These are phyloP conservation scores for Heliosperma pusillum DNA, from an alignment of 148 eudicot species.

Conservation along the genomic window DNA sequence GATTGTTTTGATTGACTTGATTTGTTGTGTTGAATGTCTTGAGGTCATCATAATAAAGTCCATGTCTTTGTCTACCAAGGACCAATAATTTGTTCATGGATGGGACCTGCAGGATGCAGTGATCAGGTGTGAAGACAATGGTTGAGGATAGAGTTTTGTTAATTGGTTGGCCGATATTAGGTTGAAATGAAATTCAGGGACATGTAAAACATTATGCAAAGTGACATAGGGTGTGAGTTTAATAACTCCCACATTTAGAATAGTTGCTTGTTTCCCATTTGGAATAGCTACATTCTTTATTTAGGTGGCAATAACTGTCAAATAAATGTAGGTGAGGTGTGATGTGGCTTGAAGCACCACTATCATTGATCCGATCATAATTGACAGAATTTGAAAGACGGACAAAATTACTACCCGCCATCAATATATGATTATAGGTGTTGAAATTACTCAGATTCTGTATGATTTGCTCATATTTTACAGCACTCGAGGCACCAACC, in stretches of 20 bases:
- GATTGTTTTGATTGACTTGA: too few relatives aligned
- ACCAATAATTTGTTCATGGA: background rate
- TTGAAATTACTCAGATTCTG: background rate
- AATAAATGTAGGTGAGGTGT: background rate
- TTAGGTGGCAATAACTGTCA: background rate
- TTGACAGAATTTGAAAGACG: background rate
- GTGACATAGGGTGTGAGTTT: background rate
- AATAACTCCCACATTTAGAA: background rate
- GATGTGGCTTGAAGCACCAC: background rate
- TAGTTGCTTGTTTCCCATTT: background rate
- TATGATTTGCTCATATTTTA: background rate
- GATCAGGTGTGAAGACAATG: background rate
- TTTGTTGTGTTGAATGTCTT: too few relatives aligned
- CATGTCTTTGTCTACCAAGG: constrained; percentile 2
- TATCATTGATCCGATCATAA: background rate
- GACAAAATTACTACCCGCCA: background rate
- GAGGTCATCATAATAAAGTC: too few relatives aligned
- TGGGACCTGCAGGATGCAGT: background rate
- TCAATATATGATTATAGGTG: background rate
- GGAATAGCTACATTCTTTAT: background rate
- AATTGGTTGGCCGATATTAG: background rate
- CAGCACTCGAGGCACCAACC: background rate
- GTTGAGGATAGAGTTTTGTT: background rate
- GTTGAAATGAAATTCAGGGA: background rate
- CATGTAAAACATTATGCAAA: constrained; percentile 6